Evolutionary conservation across 2,329 filamentous ascomycete species (phyloP), one percentile per base, ranked within the genome.

Genomic region (Ascosphaera pollenicola): DNA sequence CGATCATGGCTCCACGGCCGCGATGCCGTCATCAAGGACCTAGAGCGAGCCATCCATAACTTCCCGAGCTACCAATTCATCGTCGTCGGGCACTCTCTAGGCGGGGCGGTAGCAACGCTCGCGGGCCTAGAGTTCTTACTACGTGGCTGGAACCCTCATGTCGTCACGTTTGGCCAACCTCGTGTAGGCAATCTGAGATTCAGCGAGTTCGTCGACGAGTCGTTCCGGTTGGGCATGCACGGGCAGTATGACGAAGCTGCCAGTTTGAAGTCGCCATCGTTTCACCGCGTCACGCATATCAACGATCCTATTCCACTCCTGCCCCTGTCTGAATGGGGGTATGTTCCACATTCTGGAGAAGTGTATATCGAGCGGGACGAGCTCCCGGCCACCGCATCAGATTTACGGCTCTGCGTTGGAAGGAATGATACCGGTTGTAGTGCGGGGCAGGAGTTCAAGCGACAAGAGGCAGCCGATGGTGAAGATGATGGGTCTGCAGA

Each of bases 101-200:
- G 89, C 16, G 89, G 89, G 13, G 85, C 89, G 0, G 81, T 98
- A 2, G 87, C 89, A 2, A 78, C 81, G 1, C 69, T 98, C 3
- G 89, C 85, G 1, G 81, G 71, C 1, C 64, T 94, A 21, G 89
- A 98, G 51, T 69, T 93, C 51, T 69, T 73, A 42, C 69, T 75
- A 0, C 64, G 77, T n/a, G 82, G 78, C 15, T 89, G 77, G 74
- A 58, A 76, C 7, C 73, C 85, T 2, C 58, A 66, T 11, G 73
- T 92, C 32, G 95, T 87, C 3, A 95, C 89, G 0, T 98, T 93
- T 56, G 89, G 89, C 8, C 83, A 95, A 57, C 89, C 89, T 16
- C 62, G 67, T 34, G 50, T 74, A 2, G 71, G 71, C 2, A 75
- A 75, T 46, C 49, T 54, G 35, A 60, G 54, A 2, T 56, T 76